phyloP scores from a whole-genome alignment of 2,329 filamentous ascomycete species.

The Alternaria sp. region DNA sequence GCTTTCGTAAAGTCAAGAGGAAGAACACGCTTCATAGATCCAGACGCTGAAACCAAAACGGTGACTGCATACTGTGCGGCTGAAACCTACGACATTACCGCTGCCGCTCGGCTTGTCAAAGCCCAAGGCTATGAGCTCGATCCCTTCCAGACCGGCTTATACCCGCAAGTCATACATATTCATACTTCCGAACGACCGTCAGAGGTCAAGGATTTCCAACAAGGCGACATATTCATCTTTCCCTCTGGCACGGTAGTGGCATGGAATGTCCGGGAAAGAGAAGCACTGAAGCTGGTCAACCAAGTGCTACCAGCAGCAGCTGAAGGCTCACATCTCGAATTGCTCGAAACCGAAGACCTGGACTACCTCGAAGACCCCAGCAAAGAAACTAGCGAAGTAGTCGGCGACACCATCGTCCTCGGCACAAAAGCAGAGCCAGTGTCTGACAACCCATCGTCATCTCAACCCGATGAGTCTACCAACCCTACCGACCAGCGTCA shows the following conservation, averaged over 20 bases:
- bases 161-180: constrained; percentile 71
- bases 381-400: constrained; percentile 77
- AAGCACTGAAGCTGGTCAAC: constrained; percentile 65
- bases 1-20: constrained; percentile 61
- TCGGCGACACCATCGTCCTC: constrained; percentile 87
- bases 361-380: constrained; percentile 81
- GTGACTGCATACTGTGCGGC: constrained; percentile 73
- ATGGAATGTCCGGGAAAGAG: constrained; percentile 83
- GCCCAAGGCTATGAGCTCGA: constrained; percentile 69
- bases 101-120: constrained; percentile 65
- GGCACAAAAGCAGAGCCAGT: constrained; percentile 69
- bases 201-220: constrained; percentile 58
- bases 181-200: constrained; percentile 53
- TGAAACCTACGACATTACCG: constrained; percentile 69
- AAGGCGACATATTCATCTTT: constrained; percentile 92
- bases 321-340: constrained; percentile 73
- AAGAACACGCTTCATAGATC: constrained; percentile 55
- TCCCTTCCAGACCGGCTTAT: constrained; percentile 67
- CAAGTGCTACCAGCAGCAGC: constrained; percentile 78
- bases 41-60: constrained; percentile 58
- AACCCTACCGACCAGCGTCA: constrained; percentile 40
- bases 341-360: constrained; percentile 86
- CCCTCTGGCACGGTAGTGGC: constrained; percentile 92
- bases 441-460: constrained; percentile 8
- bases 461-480: constrained; percentile 54